These are phyloP conservation scores for Apophysomyces ossiformis DNA, from an alignment of 371 early-diverging fungal species.

Conservation along the genomic window DNA sequence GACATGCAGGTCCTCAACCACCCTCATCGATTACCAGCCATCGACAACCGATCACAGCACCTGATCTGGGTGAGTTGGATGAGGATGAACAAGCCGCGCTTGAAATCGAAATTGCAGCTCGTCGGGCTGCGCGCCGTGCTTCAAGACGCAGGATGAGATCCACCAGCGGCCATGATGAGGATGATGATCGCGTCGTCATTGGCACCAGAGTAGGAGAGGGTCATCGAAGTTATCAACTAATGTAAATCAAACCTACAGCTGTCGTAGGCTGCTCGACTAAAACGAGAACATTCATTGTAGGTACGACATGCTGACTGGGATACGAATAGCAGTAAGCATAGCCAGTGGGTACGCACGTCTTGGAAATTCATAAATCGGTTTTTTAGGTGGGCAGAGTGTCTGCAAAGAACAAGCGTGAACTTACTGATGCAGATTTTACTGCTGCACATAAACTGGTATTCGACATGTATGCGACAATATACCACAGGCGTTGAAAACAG, in stretches of 20 bases:
- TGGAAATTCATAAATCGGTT: neutral
- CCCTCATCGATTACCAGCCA: neutral
- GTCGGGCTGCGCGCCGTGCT: constrained; percentile 44
- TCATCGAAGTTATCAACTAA: constrained; percentile 80
- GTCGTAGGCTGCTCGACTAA: neutral
- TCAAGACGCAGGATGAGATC: constrained; percentile 31
- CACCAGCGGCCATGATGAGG: constrained; percentile 44
- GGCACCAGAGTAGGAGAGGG: constrained; percentile 72
- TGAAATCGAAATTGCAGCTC: constrained; percentile 42
- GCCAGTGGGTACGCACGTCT: neutral
- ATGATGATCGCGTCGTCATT: constrained; percentile 59
- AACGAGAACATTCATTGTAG: constrained; percentile 42
- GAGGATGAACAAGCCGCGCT: constrained; percentile 42
- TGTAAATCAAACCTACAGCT: constrained; percentile 57
- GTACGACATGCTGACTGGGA: constrained; percentile 98
- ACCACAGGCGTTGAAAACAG: neutral
- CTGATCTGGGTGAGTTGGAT: constrained; percentile 39
- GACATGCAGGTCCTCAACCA: neutral
- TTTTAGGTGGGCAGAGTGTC: constrained; percentile 66
- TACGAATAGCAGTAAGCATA: constrained; percentile 72
- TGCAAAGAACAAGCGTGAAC: constrained; percentile 77
- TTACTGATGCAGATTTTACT: constrained; percentile 78
- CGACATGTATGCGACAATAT: constrained; percentile 69
- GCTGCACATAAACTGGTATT: constrained; percentile 93
- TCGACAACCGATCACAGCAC: neutral